Percentiles rank a stretch among this genome's conserved stretches.
Evolutionary conservation across 2,329 filamentous ascomycete species (phyloP).

Genomic region (Pyricularia sp.): DNA sequence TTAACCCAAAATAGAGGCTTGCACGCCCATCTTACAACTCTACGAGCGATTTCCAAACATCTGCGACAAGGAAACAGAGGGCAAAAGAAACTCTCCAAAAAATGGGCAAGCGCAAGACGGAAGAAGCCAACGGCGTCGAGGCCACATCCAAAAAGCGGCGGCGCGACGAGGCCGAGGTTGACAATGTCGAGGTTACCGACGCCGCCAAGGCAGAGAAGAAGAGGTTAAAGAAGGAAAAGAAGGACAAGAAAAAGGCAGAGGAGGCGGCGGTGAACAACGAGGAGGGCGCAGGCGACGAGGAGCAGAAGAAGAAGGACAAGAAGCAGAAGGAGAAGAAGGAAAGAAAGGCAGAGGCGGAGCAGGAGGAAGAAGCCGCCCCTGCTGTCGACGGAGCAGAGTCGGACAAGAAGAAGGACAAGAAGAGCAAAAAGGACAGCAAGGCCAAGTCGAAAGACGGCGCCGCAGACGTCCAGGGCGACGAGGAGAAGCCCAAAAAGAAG

Average conservation of each 20-base stretch:
- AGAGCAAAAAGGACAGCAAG: slow-evolving; percentile 15
- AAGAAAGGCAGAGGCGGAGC: slow-evolving; percentile 4
- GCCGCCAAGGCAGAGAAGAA: slow-evolving; percentile 4
- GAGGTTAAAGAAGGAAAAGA: slow-evolving; percentile 4
- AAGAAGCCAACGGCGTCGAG: not conserved
- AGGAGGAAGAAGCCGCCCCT: slow-evolving; percentile 4
- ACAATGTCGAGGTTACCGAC: not conserved
- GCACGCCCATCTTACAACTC: not conserved
- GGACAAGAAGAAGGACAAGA: slow-evolving; percentile 23
- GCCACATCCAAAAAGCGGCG: slow-evolving; percentile 13
- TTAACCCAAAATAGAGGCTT: not conserved
- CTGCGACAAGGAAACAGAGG: not conserved
- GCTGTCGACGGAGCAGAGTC: slow-evolving; percentile 9
- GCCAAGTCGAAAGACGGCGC: slow-evolving; percentile 1
- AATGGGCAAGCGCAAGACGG: slow-evolving; percentile 1
- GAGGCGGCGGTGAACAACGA: slow-evolving; percentile 6
- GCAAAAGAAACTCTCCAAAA: not conserved
- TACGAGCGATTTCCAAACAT: not conserved
- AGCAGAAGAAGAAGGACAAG: slow-evolving; percentile 2
- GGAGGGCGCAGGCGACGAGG: slow-evolving; percentile 9
- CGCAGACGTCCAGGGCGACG: not conserved
- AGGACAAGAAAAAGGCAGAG: slow-evolving; percentile 4
- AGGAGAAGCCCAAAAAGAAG: slow-evolving; percentile 3
- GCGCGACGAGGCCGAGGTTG: slow-evolving; percentile 18
- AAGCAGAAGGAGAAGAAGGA: slow-evolving; percentile 3